phyloP scores from a whole-genome alignment of 805 yeast genomes.

The Debaryomyces castellii region DNA sequence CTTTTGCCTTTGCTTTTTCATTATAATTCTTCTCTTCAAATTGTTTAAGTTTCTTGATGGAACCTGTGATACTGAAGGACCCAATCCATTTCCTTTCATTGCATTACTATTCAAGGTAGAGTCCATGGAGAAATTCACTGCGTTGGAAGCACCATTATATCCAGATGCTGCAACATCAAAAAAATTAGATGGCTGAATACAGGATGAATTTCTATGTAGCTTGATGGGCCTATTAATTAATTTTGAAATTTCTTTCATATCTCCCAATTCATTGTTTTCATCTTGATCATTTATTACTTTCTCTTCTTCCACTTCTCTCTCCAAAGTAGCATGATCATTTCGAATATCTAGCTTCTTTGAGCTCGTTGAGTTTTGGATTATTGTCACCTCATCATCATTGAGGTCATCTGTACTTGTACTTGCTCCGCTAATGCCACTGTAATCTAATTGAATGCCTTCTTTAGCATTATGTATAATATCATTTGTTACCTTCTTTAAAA shows the following conservation, averaged over 20 bases:
- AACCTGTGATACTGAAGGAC: conserved; percentile 58
- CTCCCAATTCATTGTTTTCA: conserved; percentile 5
- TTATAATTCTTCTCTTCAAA: conserved; percentile 45
- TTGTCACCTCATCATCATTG: conserved; percentile 15
- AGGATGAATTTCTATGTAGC: conserved; percentile 37
- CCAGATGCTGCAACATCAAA: conserved; percentile 46
- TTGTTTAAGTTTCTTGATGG: conserved; percentile 51
- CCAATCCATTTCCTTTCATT: conserved; percentile 54
- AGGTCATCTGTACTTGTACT: conserved; percentile 27
- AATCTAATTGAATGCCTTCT: conserved; percentile 15
- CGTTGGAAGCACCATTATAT: conserved; percentile 45
- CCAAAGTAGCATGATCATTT: conserved; percentile 25
- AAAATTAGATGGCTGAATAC: conserved; percentile 40
- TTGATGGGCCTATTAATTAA: conserved; percentile 19
- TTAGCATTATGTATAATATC: conserved; percentile 30
- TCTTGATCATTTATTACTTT: conserved; percentile 12
- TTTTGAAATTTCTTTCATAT: not conserved
- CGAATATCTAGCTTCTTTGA: conserved; percentile 17
- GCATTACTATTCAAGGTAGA: conserved; percentile 36
- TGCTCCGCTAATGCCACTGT: conserved; percentile 19
- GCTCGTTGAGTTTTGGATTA: conserved; percentile 10
- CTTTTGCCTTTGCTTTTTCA: conserved; percentile 32
- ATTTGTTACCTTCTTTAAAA: conserved; percentile 33
- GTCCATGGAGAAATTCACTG: conserved; percentile 40
- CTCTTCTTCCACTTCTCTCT: conserved; percentile 13